These are phyloP conservation scores for Durio zibethinus DNA, from an alignment of 345 rosid species.

Conservation along the genomic window DNA sequence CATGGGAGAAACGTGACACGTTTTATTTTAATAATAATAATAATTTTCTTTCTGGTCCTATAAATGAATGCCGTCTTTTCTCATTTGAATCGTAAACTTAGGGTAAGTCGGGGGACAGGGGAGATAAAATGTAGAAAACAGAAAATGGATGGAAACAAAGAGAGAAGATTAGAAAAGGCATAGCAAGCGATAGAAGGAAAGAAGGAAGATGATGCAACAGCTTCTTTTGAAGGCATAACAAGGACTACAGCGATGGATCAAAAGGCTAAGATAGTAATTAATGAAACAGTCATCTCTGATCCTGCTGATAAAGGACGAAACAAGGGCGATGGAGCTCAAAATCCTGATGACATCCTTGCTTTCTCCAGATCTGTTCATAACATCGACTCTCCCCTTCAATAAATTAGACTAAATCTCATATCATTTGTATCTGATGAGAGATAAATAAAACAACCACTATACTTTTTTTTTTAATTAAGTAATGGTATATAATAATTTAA, in stretches of 20 bases:
- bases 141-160: constrained; percentile 21
- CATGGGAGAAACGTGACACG: background rate
- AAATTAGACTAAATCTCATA: background rate
- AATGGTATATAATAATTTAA: too few relatives aligned
- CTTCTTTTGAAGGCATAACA: background rate
- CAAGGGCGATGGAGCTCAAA: background rate
- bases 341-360: constrained; percentile 30
- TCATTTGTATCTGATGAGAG: too few relatives aligned
- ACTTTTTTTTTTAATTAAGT: too few relatives aligned
- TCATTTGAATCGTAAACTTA: too few relatives aligned
- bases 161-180: background rate
- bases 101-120: too few relatives aligned
- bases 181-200: background rate
- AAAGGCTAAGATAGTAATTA: background rate
- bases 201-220: background rate
- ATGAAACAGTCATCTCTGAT: constrained; percentile 16
- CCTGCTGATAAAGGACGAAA: background rate
- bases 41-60: too few relatives aligned
- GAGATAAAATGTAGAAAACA: background rate
- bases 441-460: too few relatives aligned
- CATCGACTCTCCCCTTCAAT: constrained; percentile 38
- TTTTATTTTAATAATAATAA: background rate
- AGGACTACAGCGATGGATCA: background rate
- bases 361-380: constrained; percentile 32
- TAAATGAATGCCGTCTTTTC: background rate